Evolutionary conservation across 2,329 filamentous ascomycete species (phyloP).

Genomic region (Westerdykella aurantiaca): DNA sequence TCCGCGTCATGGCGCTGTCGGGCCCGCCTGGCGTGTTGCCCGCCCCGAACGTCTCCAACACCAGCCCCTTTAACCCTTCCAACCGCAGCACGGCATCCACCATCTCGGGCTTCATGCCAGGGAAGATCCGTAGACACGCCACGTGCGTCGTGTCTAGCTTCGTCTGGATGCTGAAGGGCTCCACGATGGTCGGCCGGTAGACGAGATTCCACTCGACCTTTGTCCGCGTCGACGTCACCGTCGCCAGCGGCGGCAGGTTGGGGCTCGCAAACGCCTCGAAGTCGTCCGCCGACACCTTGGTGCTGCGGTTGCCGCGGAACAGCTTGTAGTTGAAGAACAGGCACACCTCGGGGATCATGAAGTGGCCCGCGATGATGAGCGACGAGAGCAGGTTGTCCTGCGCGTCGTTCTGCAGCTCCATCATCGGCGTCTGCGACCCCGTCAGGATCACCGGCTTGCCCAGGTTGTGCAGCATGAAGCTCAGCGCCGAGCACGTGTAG

Average conservation of each 20-base stretch:
- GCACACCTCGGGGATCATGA: slow-evolving; percentile 87
- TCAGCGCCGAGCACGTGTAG: slow-evolving; percentile 83
- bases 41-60: slow-evolving; percentile 89
- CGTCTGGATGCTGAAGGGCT: slow-evolving; percentile 67
- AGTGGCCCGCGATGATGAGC: slow-evolving; percentile 84
- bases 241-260: slow-evolving; percentile 76
- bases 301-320: slow-evolving; percentile 81
- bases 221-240: slow-evolving; percentile 73
- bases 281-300: slow-evolving; percentile 79
- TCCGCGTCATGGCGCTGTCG: slow-evolving; percentile 71
- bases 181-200: slow-evolving; percentile 65
- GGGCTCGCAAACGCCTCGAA: slow-evolving; percentile 85
- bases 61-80: slow-evolving; percentile 70
- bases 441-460: slow-evolving; percentile 90
- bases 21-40: slow-evolving; percentile 82
- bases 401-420: slow-evolving; percentile 83
- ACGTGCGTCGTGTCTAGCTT: slow-evolving; percentile 82
- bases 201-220: slow-evolving; percentile 77
- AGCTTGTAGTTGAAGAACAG: slow-evolving; percentile 91
- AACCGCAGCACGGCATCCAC: slow-evolving; percentile 74
- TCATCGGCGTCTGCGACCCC: slow-evolving; percentile 66
- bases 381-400: slow-evolving; percentile 86
- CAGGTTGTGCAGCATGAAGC: slow-evolving; percentile 87
- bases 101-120: slow-evolving; percentile 90
- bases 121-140: slow-evolving; percentile 83